Evolutionary conservation across 2,329 filamentous ascomycete species (phyloP).

Genomic region (Alternaria hordeiaustralica): DNA sequence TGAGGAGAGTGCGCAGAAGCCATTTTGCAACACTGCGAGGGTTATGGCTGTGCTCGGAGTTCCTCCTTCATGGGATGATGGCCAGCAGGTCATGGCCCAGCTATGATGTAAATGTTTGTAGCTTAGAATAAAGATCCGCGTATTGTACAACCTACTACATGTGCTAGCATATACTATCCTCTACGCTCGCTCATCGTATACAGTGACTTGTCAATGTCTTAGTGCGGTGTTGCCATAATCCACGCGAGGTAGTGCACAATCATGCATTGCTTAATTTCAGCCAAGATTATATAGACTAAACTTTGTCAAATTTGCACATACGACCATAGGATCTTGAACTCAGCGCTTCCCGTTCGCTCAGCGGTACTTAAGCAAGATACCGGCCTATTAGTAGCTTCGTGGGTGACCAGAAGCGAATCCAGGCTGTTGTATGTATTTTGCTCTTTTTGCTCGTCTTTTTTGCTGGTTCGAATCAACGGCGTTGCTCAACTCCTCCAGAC

Average conservation of each 20-base stretch:
- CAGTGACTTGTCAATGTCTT: background rate
- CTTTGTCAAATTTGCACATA: background rate
- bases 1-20: constrained; percentile 10
- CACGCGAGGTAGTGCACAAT: no score
- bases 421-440: background rate
- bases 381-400: background rate
- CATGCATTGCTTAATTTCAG: background rate
- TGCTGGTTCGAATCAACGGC: no score
- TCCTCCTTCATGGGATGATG: background rate
- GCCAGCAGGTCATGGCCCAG: background rate
- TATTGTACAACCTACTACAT: background rate
- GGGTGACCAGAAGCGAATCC: background rate
- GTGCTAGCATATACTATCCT: background rate
- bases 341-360: background rate
- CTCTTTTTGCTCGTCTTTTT: background rate
- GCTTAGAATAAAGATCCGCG: background rate
- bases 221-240: background rate
- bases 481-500: no score
- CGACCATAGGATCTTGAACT: background rate
- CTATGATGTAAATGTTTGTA: background rate
- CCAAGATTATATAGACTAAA: background rate
- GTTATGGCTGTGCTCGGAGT: background rate
- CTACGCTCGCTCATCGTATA: background rate
- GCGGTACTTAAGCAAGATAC: background rate
- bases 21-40: constrained; percentile 12